These are phyloP conservation scores for Gaeumannomyces sp. DNA, from an alignment of 2,329 filamentous ascomycete genomes.

Conservation along the genomic window DNA sequence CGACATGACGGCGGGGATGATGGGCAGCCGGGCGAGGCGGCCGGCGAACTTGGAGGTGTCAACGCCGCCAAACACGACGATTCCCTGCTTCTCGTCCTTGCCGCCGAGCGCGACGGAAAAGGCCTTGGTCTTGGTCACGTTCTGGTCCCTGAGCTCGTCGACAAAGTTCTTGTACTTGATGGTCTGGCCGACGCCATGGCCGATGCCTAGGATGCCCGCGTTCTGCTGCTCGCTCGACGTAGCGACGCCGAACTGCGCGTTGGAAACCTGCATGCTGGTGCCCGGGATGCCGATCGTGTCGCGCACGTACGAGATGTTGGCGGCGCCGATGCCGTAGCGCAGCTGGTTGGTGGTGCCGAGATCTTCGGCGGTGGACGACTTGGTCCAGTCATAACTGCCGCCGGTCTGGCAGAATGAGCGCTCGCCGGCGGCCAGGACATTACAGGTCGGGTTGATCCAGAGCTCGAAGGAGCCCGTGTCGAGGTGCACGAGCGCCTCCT, in stretches of 20 bases:
- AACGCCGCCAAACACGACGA: conserved; percentile 62
- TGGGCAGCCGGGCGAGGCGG: conserved; percentile 51
- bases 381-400: conserved; percentile 36
- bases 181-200: conserved; percentile 49
- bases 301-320: conserved; percentile 42
- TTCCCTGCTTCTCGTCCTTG: conserved; percentile 52
- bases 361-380: conserved; percentile 32
- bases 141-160: conserved; percentile 43
- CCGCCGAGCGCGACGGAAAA: conserved; percentile 62
- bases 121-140: conserved; percentile 52
- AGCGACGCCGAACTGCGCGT: conserved; percentile 63
- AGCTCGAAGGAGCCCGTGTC: conserved; percentile 57
- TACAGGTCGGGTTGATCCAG: conserved; percentile 57
- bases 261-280: conserved; percentile 34
- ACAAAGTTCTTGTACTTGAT: conserved; percentile 45
- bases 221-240: conserved; percentile 40
- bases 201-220: conserved; percentile 66
- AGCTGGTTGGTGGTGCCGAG: conserved; percentile 33
- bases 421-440: conserved; percentile 29
- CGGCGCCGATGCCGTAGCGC: conserved; percentile 44
- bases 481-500: conserved; percentile 47
- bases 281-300: conserved; percentile 39
- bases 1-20: conserved; percentile 48
- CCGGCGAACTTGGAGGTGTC: conserved; percentile 60
- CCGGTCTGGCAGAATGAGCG: conserved; percentile 36